Evolutionary conservation across 768 basidiomycete genomes (phyloP).

Genomic region (Termitomyces sp.): DNA sequence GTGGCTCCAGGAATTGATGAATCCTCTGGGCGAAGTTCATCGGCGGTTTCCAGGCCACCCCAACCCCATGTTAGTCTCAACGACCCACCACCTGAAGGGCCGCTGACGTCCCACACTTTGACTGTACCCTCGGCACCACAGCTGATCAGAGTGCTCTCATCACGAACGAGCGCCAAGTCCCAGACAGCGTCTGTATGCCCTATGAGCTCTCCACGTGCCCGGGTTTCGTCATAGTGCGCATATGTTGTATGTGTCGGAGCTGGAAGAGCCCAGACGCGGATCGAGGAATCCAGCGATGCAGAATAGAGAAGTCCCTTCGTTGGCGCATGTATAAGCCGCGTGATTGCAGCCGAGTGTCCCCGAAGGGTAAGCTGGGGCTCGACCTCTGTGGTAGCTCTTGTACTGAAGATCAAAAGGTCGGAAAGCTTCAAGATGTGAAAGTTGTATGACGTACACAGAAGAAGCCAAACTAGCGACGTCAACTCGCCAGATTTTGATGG

Average conservation of each 20-base stretch:
- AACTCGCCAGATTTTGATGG: slow-evolving; percentile 94
- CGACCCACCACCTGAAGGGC: slow-evolving; percentile 57
- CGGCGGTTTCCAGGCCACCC: slow-evolving; percentile 54
- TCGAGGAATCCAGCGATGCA: slow-evolving; percentile 89
- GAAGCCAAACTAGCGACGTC: slow-evolving; percentile 73
- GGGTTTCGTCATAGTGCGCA: slow-evolving; percentile 81
- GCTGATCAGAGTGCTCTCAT: slow-evolving; percentile 81
- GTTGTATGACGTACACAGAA: slow-evolving; percentile 56
- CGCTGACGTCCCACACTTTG: slow-evolving; percentile 90
- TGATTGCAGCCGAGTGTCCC: slow-evolving; percentile 90
- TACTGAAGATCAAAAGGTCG: slow-evolving; percentile 33
- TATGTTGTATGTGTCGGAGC: slow-evolving; percentile 79
- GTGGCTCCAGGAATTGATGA: slow-evolving; percentile 68
- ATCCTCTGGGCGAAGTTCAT: slow-evolving; percentile 42
- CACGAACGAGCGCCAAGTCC: slow-evolving; percentile 85
- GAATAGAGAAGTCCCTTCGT: slow-evolving; percentile 80
- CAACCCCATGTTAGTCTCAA: slow-evolving; percentile 81
- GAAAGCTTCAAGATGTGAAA: slow-evolving; percentile 11
- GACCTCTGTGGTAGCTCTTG: slow-evolving; percentile 75
- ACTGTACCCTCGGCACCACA: slow-evolving; percentile 90
- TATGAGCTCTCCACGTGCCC: slow-evolving; percentile 74
- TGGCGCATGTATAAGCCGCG: slow-evolving; percentile 77
- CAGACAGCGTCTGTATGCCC: slow-evolving; percentile 96
- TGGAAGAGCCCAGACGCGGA: slow-evolving; percentile 88
- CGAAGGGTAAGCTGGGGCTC: slow-evolving; percentile 93